Percentiles rank a stretch among this genome's conserved stretches.
Conservation (phyloP, 2,329 filamentous ascomycete species). For the Penicillium sp. region DNA sequence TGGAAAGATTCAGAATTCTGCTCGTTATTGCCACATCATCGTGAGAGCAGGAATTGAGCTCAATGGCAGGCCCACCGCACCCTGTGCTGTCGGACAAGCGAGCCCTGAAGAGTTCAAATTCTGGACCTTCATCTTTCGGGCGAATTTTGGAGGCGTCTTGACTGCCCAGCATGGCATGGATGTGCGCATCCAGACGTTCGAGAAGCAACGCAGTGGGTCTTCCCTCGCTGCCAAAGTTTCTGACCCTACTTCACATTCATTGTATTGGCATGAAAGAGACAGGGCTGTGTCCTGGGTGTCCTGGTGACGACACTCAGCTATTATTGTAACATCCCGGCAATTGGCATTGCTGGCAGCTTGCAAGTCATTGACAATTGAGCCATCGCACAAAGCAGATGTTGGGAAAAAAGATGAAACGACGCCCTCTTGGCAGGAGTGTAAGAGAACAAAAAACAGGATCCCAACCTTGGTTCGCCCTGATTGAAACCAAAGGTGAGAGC, state of each 20-base stretch:
- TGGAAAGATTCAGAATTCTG: background rate
- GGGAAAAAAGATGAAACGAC: conserved; percentile 1
- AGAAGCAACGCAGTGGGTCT: background rate
- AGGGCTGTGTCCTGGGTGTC: background rate
- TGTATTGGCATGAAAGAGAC: background rate
- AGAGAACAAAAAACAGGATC: conserved; percentile 3
- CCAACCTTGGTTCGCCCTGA: conserved; percentile 10
- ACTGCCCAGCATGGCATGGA: background rate
- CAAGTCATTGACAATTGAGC: background rate
- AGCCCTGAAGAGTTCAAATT: background rate
- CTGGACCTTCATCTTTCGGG: conserved; percentile 1
- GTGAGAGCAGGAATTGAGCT: too few species aligned
- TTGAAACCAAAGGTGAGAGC: conserved; percentile 6
- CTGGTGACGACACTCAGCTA: background rate
- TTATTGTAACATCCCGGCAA: background rate
- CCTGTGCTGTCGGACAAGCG: background rate
- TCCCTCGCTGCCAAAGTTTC: background rate
- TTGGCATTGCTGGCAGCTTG: background rate
- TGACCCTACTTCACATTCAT: background rate
- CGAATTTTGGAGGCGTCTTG: background rate
- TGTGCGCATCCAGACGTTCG: conserved; percentile 4
- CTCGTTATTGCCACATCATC: conserved; percentile 4
- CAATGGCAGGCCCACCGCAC: background rate
- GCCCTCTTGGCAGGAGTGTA: background rate
- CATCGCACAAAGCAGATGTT: background rate